phyloP scores from a whole-genome alignment of 129 eudicot species.

The Arctium lappa region DNA sequence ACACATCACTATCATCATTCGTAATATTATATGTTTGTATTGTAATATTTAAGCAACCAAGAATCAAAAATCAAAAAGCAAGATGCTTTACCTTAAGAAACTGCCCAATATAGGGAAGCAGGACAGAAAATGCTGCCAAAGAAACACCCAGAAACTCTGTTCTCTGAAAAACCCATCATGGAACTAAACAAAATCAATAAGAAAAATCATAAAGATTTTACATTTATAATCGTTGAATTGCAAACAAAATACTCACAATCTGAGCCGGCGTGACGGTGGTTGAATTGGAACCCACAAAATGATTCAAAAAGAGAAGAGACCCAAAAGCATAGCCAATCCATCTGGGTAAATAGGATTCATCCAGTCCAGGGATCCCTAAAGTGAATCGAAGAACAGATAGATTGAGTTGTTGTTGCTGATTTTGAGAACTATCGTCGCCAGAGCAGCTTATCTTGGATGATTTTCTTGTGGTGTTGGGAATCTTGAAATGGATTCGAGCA shows the following conservation, averaged over 20 bases:
- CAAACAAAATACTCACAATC: conserved; percentile 47
- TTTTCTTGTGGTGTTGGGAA: not conserved
- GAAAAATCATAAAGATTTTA: not conserved
- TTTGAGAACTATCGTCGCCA: conserved; percentile 23
- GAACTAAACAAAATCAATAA: not conserved
- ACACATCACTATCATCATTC: not conserved
- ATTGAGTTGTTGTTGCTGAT: conserved; percentile 69
- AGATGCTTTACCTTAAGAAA: conserved; percentile 67
- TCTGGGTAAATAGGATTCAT: conserved; percentile 93
- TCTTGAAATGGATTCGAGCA: not conserved
- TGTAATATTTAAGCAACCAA: not conserved
- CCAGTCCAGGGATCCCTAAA: conserved; percentile 79
- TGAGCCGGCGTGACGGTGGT: conserved; percentile 57
- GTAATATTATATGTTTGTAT: not conserved
- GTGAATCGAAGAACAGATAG: conserved; percentile 97
- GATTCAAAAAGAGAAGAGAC: conserved; percentile 57
- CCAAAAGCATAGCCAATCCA: conserved; percentile 87
- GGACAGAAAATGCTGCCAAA: conserved; percentile 68
- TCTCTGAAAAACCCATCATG: conserved; percentile 40
- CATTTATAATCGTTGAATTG: not conserved
- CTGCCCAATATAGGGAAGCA: conserved; percentile 78
- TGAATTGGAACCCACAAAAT: conserved; percentile 61
- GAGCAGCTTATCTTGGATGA: conserved; percentile 39
- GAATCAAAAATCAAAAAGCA: not conserved
- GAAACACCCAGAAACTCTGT: conserved; percentile 80